Evolutionary conservation across 2,329 filamentous ascomycete genomes (phyloP), one percentile per base, ranked within the genome.

Genomic region (Stylonectria norvegica): DNA sequence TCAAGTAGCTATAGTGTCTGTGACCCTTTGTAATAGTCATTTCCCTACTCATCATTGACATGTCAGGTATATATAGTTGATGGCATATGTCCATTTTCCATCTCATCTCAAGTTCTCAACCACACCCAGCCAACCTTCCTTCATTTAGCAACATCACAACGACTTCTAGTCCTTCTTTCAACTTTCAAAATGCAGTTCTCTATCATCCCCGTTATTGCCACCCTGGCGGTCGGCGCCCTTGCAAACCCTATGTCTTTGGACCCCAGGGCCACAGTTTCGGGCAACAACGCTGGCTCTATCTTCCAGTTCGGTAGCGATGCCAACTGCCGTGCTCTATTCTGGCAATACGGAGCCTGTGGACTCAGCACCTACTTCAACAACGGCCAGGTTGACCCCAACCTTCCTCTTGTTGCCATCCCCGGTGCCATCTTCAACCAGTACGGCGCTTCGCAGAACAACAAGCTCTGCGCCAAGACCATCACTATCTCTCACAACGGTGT

Each of bases 401-500:
- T 46, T 40, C 32, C 43, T 15, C 40, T 46, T 7, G 35, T 46
- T 29, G 43, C 43, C 3, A 22, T 46, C 4, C 40, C 43, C 14
- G 34, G 31, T 14, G 9, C 12, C 9, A 22, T 46, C 27, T 43
- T 46, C n/a, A 33, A 39, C 2, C 10, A 20, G 12, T 36, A 30
- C 11, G 43, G 43, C 15, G 10, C 36, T 9, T 25, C 36, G 10
- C 43, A 46, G 28, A 20, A 34, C 7, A 46, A 46, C 43, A 39
- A 22, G 19, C 43, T 46, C 11, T 46, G 43, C 27, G 43, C 30
- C 32, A 46, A 43, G 40, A 23, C 43, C 40, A 46, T 46, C 16
- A 46, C 43, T 28, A 40, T 46, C 40, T 39, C 17, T 6, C 32
- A 39, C 36, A 46, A 46, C 14, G 43, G 43, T 22, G 40, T 46